Conservation (phyloP, 108 stramenopile genomes). For the Cyclostephanos invisitatus region DNA sequence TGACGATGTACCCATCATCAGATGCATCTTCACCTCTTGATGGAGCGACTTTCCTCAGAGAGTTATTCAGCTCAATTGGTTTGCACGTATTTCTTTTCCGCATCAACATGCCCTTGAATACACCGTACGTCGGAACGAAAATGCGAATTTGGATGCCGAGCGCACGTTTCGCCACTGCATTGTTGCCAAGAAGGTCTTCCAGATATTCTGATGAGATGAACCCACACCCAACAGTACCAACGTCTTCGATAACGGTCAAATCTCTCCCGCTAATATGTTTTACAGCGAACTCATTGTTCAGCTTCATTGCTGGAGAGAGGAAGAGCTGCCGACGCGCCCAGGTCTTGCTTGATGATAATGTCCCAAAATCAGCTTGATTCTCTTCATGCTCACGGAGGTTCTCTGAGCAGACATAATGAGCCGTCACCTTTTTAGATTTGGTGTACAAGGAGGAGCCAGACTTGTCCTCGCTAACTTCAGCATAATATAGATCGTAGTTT, state of each 20-base stretch:
- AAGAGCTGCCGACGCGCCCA: constrained; percentile 26
- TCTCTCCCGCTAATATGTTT: background rate
- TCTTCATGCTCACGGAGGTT: constrained; percentile 28
- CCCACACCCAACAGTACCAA: constrained; percentile 33
- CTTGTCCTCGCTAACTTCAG: constrained; percentile 6
- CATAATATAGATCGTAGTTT: background rate
- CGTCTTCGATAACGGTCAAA: constrained; percentile 19
- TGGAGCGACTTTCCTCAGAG: constrained; percentile 55
- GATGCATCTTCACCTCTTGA: constrained; percentile 21
- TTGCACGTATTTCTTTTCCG: constrained; percentile 22
- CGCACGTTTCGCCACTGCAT: constrained; percentile 13
- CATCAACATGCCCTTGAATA: constrained; percentile 56
- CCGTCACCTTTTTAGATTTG: constrained; percentile 14
- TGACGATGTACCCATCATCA: constrained; percentile 18
- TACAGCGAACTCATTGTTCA: constrained; percentile 7
- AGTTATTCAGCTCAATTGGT: constrained; percentile 51
- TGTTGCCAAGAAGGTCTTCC: constrained; percentile 10
- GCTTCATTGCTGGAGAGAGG: constrained; percentile 19
- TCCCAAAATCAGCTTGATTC: constrained; percentile 30
- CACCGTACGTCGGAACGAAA: constrained; percentile 20
- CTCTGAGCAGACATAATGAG: constrained; percentile 27
- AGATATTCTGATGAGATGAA: constrained; percentile 28
- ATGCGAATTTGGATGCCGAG: constrained; percentile 36
- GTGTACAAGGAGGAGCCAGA: background rate
- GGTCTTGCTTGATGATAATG: constrained; percentile 17